A percentile compares a stretch with the other conserved stretches of the same genome.
phyloP scores from a whole-genome alignment of 2,329 filamentous ascomycete genomes.

The Phoma sp. region DNA sequence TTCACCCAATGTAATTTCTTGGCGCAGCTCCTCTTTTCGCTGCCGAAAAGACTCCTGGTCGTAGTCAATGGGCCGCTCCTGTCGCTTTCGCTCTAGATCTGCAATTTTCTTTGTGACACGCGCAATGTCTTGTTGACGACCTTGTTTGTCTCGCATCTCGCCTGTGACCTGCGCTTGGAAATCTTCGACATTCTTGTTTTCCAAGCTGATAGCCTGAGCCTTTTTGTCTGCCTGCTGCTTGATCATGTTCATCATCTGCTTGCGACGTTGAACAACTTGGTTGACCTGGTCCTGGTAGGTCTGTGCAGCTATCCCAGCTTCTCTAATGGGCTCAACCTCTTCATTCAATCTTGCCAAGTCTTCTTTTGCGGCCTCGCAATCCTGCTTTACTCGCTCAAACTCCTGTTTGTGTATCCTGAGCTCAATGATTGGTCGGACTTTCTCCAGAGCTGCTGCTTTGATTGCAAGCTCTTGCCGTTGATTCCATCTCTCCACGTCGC shows the following conservation, averaged over 20 bases:
- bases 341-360: constrained; percentile 67
- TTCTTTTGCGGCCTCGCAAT: constrained; percentile 60
- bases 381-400: constrained; percentile 60
- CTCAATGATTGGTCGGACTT: constrained; percentile 68
- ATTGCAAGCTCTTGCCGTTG: constrained; percentile 74
- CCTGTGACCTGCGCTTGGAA: constrained; percentile 52
- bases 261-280: constrained; percentile 61
- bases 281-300: constrained; percentile 67
- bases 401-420: constrained; percentile 64
- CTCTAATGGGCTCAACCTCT: constrained; percentile 69
- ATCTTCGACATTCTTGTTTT: constrained; percentile 47
- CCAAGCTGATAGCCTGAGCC: constrained; percentile 38
- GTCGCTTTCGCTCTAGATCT: constrained; percentile 66
- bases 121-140: constrained; percentile 39
- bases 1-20: constrained; percentile 57
- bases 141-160: constrained; percentile 51
- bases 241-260: constrained; percentile 58
- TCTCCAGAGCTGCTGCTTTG: constrained; percentile 68
- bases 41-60: constrained; percentile 74
- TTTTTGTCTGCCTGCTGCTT: constrained; percentile 60
- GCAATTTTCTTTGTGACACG: constrained; percentile 60
- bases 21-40: constrained; percentile 67
- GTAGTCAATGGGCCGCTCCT: constrained; percentile 69
- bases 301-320: constrained; percentile 72
- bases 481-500: constrained; percentile 81